These are phyloP conservation scores for Aphanomyces stellatus DNA, from an alignment of 352 stramenopile genomes.

Conservation along the genomic window DNA sequence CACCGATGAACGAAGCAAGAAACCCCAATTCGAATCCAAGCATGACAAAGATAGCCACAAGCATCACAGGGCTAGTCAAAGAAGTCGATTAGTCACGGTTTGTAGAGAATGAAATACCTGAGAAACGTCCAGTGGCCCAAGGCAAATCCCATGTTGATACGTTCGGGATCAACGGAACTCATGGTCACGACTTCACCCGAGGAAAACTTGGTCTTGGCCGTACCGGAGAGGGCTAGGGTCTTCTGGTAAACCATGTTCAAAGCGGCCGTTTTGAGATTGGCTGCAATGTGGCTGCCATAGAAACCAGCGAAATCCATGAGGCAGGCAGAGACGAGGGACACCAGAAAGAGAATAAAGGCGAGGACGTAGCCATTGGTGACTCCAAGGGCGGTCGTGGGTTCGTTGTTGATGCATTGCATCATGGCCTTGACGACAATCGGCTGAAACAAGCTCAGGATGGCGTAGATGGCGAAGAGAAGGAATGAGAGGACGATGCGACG, in stretches of 20 bases:
- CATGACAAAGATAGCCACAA: constrained; percentile 32
- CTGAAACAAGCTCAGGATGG: constrained; percentile 29
- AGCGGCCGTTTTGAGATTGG: constrained; percentile 39
- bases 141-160: constrained; percentile 35
- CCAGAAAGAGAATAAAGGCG: constrained; percentile 27
- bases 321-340: constrained; percentile 34
- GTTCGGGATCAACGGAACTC: not conserved
- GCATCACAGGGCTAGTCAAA: constrained; percentile 33
- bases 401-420: constrained; percentile 29
- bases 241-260: constrained; percentile 55
- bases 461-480: constrained; percentile 30
- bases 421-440: constrained; percentile 51
- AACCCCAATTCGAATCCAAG: constrained; percentile 31
- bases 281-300: constrained; percentile 30
- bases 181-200: constrained; percentile 21
- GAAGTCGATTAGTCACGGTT: not conserved
- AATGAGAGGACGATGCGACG: constrained; percentile 30
- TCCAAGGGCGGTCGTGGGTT: constrained; percentile 17
- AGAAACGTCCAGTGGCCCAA: constrained; percentile 37
- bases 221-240: constrained; percentile 34
- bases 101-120: constrained; percentile 27
- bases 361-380: constrained; percentile 32
- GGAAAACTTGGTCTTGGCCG: constrained; percentile 34
- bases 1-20: constrained; percentile 21
- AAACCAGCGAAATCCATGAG: constrained; percentile 41